Evolutionary conservation across 1,139 yeast genomes (phyloP), one percentile per base, ranked within the genome.

Genomic region (Yamadazyma trypodendri): DNA sequence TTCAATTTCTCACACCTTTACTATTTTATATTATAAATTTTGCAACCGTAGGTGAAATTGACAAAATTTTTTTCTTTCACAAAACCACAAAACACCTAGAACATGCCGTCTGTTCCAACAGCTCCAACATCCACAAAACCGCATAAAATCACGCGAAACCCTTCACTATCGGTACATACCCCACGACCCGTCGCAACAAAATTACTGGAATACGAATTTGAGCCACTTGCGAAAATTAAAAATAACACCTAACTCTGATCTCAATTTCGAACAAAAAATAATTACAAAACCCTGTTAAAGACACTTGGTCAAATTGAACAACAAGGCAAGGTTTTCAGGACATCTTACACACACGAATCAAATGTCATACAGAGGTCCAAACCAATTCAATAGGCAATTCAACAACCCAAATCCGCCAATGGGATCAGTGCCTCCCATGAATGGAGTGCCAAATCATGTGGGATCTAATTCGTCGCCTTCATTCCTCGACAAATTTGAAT

Each of bases 401-500:
- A 48, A 53, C 27, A 45, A 48, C 6, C 37, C 34, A 10, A 31
- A 24, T 20, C 33, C 28, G 6, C 27, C 39, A 11, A 24, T 31
- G 34, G 39, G 41, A 27, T 16, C 38, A 29, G 31, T 29, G 6
- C 35, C 39, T n/a, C 28, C 40, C 22, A 24, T 44, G 12, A 51
- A 48, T 10, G 50, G 49, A 6, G 45, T 42, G n/a, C 48, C 50
- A 10, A 51, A 45, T 17, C 46, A 50, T 30, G 52, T 57, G 35
- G 65, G 65, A 2, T 63, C 28, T 9, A 12, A 7, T 12, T 11
- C 11, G 11, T 24, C 28, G 3, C 9, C 15, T 7, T 24, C 28
- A 6, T 40, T 52, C 9, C 51, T 69, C 30, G 74, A 72, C 37
- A 64, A 63, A 36, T 74, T 76, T 46, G 84, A 77, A 51, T 56